These are phyloP conservation scores for Pythium utonaiense DNA, from an alignment of 352 stramenopile species.

Conservation along the genomic window DNA sequence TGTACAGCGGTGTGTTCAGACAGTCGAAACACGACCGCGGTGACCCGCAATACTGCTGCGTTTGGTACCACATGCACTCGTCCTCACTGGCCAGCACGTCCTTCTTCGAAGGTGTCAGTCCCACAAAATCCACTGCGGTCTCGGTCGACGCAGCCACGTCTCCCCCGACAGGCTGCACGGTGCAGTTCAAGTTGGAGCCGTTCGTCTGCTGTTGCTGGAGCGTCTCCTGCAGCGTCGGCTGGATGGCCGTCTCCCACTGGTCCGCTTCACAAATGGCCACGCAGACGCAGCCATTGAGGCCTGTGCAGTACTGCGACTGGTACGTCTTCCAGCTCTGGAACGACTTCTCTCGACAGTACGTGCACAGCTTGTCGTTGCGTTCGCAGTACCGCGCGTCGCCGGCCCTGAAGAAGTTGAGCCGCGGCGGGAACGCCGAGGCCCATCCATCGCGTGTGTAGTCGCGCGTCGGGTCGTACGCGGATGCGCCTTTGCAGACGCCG, in stretches of 20 bases:
- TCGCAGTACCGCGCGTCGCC: too few relatives aligned
- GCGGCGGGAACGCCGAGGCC: constrained; percentile 33
- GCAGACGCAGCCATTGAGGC: constrained; percentile 40
- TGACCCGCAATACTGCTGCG: constrained; percentile 42
- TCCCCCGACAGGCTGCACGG: background rate
- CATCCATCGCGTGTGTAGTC: constrained; percentile 46
- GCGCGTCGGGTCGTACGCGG: constrained; percentile 37
- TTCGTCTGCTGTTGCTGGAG: constrained; percentile 22
- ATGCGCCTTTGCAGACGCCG: constrained; percentile 40
- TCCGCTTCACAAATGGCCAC: constrained; percentile 43
- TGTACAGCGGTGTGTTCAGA: constrained; percentile 26
- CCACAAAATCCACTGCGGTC: constrained; percentile 14
- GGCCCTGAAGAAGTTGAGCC: constrained; percentile 71
- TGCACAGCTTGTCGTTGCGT: constrained; percentile 33
- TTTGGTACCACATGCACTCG: constrained; percentile 63
- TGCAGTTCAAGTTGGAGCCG: constrained; percentile 2
- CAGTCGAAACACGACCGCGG: constrained; percentile 57
- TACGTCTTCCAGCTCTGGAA: constrained; percentile 34
- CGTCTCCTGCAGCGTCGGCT: constrained; percentile 27
- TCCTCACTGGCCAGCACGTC: constrained; percentile 34
- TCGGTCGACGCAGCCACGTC: background rate
- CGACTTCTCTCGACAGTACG: constrained; percentile 28
- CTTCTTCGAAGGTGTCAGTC: constrained; percentile 20
- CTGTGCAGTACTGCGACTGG: constrained; percentile 48
- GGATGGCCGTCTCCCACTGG: constrained; percentile 39